A percentile compares a stretch with the other conserved stretches of the same genome.
Conservation (phyloP, 768 basidiomycete genomes). For the Boletus pseudopeckii region DNA sequence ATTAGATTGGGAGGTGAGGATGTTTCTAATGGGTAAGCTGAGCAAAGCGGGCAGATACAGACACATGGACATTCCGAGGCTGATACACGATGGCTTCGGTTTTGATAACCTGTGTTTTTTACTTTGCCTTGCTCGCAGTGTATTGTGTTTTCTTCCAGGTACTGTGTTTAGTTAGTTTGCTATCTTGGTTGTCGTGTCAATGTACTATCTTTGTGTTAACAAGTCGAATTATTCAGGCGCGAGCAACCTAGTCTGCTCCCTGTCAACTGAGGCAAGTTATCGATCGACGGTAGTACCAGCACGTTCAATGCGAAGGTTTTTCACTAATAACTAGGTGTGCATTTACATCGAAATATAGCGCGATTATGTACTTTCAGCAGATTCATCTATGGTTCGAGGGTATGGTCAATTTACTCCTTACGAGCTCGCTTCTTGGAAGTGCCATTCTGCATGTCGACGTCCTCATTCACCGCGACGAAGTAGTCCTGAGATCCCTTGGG, state of each 20-base stretch:
- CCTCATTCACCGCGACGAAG: conserved; percentile 42
- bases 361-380: neutral
- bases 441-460: conserved; percentile 36
- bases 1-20: conserved; percentile 3
- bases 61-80: neutral
- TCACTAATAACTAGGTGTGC: neutral
- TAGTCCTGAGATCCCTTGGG: conserved; percentile 72
- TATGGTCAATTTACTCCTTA: conserved; percentile 36
- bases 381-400: neutral
- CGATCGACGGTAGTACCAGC: neutral
- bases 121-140: neutral
- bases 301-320: neutral
- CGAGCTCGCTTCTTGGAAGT: conserved; percentile 57
- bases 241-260: neutral
- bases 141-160: neutral
- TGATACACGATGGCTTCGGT: neutral
- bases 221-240: neutral
- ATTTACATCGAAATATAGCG: neutral
- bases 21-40: neutral
- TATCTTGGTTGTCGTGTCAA: neutral
- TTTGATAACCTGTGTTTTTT: neutral
- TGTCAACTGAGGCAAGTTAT: too few relatives aligned
- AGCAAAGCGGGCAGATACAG: neutral
- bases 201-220: neutral
- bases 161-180: neutral